phyloP scores from a whole-genome alignment of 306 rosid genomes.

The Nissolia schottii region DNA sequence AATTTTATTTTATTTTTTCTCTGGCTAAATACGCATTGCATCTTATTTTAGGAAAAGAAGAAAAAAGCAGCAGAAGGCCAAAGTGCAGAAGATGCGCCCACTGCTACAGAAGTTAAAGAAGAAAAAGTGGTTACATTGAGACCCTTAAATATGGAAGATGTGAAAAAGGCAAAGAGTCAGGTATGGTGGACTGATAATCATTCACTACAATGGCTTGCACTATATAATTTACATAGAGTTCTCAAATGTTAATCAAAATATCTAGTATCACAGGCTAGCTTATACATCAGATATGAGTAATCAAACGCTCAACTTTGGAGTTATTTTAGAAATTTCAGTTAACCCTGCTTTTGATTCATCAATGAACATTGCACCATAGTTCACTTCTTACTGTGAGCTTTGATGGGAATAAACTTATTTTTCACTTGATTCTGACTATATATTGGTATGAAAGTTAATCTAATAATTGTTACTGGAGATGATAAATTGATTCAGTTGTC shows the following conservation, averaged over 20 bases:
- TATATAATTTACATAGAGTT: background rate
- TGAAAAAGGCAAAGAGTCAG: constrained; percentile 80
- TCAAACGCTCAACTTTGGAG: background rate
- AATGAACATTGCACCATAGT: background rate
- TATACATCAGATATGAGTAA: background rate
- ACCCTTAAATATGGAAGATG: constrained; percentile 74
- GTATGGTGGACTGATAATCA: constrained; percentile 23
- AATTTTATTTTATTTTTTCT: background rate
- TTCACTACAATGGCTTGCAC: background rate
- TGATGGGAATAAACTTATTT: background rate
- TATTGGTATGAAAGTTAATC: background rate
- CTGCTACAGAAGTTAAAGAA: constrained; percentile 43
- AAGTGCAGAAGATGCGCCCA: constrained; percentile 41
- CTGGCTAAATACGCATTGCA: background rate
- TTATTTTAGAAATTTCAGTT: background rate
- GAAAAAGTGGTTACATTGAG: constrained; percentile 52
- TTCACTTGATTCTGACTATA: background rate
- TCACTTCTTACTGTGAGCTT: background rate
- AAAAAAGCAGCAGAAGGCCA: constrained; percentile 38
- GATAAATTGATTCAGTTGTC: background rate
- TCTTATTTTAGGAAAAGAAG: constrained; percentile 54
- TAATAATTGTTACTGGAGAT: background rate
- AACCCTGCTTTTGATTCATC: background rate
- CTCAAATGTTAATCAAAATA: too few relatives aligned
- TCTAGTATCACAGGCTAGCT: background rate